Conservation (phyloP, 176 grass and related monocot species). For the Oryza brachyantha region DNA sequence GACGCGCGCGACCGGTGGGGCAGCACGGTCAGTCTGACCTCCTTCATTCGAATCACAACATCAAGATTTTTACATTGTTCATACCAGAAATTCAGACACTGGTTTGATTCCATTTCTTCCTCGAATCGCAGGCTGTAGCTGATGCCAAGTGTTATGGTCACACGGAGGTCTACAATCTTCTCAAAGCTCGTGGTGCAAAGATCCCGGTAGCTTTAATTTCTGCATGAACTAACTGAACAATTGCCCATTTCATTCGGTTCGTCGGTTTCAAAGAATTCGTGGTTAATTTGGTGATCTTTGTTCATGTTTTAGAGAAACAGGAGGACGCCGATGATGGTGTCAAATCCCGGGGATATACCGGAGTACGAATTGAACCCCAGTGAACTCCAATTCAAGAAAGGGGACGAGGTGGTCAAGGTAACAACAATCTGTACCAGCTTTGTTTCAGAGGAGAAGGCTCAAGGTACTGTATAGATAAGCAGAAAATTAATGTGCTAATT, state of each 20-base stretch:
- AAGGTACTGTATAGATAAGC: background rate
- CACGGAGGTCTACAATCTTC: slow-evolving; percentile 60
- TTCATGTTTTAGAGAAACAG: slow-evolving; percentile 44
- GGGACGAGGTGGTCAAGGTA: slow-evolving; percentile 74
- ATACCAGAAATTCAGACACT: background rate
- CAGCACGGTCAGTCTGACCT: slow-evolving; percentile 72
- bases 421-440: background rate
- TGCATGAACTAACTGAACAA: background rate
- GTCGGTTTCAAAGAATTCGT: background rate
- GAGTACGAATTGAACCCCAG: slow-evolving; percentile 87
- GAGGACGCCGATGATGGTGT: slow-evolving; percentile 77
- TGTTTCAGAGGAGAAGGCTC: background rate
- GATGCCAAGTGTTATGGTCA: slow-evolving; percentile 90
- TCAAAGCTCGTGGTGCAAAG: slow-evolving; percentile 82
- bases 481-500: background rate
- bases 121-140: slow-evolving; percentile 52
- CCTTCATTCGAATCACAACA: background rate
- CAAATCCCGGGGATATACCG: slow-evolving; percentile 59
- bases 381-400: slow-evolving; percentile 80
- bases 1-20: slow-evolving; percentile 95
- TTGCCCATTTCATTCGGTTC: background rate
- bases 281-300: background rate
- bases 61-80: background rate
- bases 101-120: background rate
- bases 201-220: slow-evolving; percentile 57